Conservation (phyloP, 2,329 filamentous ascomycete species). For the Cytospora paraplurivora region DNA sequence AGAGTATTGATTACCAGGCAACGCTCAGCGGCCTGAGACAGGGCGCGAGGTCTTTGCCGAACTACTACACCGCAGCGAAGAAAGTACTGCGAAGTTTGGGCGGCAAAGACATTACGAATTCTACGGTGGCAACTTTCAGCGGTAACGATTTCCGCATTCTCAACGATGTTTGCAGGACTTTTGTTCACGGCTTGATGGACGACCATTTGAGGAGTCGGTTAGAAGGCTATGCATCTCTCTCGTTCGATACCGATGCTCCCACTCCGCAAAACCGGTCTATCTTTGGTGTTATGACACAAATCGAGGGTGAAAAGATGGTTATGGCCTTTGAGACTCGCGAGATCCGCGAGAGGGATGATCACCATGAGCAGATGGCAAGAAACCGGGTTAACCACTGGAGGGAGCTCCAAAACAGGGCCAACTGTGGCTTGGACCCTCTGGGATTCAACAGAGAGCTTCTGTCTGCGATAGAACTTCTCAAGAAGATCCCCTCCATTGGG, state of each 20-base stretch:
- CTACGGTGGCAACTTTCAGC: slow-evolving; percentile 48
- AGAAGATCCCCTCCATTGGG: slow-evolving; percentile 55
- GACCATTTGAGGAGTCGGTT: slow-evolving; percentile 48
- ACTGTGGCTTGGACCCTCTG: slow-evolving; percentile 50
- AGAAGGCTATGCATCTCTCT: slow-evolving; percentile 50
- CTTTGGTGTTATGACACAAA: slow-evolving; percentile 54
- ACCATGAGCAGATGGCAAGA: slow-evolving; percentile 41
- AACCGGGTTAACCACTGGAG: slow-evolving; percentile 49
- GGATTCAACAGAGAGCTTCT: slow-evolving; percentile 57
- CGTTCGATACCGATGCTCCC: slow-evolving; percentile 37
- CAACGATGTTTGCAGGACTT: slow-evolving; percentile 54
- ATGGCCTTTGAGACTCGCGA: slow-evolving; percentile 48
- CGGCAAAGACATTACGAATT: slow-evolving; percentile 53
- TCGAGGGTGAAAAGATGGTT: slow-evolving; percentile 58
- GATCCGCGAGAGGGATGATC: slow-evolving; percentile 40
- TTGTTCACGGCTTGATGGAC: slow-evolving; percentile 57
- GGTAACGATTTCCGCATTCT: slow-evolving; percentile 51
- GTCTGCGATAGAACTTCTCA: slow-evolving; percentile 50
- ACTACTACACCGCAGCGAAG: slow-evolving; percentile 54
- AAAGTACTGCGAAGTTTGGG: slow-evolving; percentile 51
- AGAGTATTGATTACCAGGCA: slow-evolving; percentile 10
- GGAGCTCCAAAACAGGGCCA: slow-evolving; percentile 42
- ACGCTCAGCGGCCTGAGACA: slow-evolving; percentile 43
- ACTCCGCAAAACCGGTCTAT: slow-evolving; percentile 48
- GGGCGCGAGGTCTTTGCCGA: slow-evolving; percentile 42